phyloP scores from a whole-genome alignment of 75 land plant species.

The Cunninghamia lanceolata region DNA sequence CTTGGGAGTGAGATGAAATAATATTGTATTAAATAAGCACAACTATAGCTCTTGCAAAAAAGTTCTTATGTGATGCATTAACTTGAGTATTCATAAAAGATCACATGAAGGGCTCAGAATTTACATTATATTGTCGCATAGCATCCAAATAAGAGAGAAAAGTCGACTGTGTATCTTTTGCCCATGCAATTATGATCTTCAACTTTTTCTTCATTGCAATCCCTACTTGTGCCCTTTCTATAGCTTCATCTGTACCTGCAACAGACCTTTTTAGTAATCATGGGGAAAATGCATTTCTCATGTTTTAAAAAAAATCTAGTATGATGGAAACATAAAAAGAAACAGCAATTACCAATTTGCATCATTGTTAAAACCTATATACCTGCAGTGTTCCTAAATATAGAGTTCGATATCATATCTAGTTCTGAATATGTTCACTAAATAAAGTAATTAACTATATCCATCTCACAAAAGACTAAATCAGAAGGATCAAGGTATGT shows the following conservation, averaged over 20 bases:
- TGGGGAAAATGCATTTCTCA: not conserved
- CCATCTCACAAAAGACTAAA: not conserved
- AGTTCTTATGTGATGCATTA: not conserved
- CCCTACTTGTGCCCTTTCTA: conserved; percentile 6
- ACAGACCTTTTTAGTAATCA: not conserved
- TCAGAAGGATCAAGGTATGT: not conserved
- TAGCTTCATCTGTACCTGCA: conserved; percentile 9
- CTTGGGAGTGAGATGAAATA: not conserved
- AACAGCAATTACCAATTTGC: not conserved
- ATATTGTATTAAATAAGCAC: not conserved
- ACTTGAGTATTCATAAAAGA: not conserved
- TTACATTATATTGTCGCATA: conserved; percentile 3
- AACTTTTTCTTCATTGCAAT: conserved; percentile 9
- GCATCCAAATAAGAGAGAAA: conserved; percentile 4
- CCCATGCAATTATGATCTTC: conserved; percentile 7
- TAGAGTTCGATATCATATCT: not conserved
- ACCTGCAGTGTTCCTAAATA: not conserved
- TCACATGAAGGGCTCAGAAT: no score
- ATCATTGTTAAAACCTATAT: not conserved
- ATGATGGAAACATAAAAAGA: not conserved
- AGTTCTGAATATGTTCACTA: not conserved
- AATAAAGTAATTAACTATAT: not conserved
- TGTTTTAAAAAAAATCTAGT: not conserved
- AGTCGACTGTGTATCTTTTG: conserved; percentile 4
- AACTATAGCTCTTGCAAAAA: not conserved